Evolutionary conservation across 2,329 filamentous ascomycete genomes (phyloP), one percentile per base, ranked within the genome.

Genomic region (Aspergillus tamarii): DNA sequence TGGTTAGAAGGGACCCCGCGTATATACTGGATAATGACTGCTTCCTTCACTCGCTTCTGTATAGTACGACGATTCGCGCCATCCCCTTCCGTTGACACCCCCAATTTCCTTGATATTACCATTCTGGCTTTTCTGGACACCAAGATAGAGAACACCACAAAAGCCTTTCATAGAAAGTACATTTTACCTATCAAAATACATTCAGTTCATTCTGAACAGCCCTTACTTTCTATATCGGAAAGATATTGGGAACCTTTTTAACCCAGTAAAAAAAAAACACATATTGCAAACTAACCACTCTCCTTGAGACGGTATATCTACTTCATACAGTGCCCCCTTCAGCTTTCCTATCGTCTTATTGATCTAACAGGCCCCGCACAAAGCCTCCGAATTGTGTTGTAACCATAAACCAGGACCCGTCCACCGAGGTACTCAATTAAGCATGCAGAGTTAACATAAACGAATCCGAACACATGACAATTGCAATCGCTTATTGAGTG

Each of bases 401-500:
- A 52, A 43, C 61, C 57, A 55, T 58, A 48, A 46, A 30, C 26
- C 64, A 64, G 61, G 56, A 46, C 55, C 14, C 61, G 19, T 16
- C 28, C 48, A 53, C 34, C 66, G 53, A 61, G 54, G 45, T 58
- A 53, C 41, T 46, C 14, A 59, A 57, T 19, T 28, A 61, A 56
- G 16, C 59, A 63, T 66, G 32, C 54, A 57, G 60, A 23, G 26
- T 58, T 45, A 59, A 55, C 34, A 50, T 26, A 59, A 55, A 58
- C 36, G 26, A 59, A 50, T 57, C 57, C 59, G 57, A 58, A 48
- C 64, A 59, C 62, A 52, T 46, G 55, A 62, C 56, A 59, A 62
- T 60, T 61, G 41, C 41, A 36, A 60, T 41, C 41, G 60, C 69
- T 74, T 87, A 89, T 81, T 90, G 86, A 64, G 85, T 84, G 63